Conservation (phyloP, 2,329 filamentous ascomycete genomes). For the Trichoderma breve region DNA sequence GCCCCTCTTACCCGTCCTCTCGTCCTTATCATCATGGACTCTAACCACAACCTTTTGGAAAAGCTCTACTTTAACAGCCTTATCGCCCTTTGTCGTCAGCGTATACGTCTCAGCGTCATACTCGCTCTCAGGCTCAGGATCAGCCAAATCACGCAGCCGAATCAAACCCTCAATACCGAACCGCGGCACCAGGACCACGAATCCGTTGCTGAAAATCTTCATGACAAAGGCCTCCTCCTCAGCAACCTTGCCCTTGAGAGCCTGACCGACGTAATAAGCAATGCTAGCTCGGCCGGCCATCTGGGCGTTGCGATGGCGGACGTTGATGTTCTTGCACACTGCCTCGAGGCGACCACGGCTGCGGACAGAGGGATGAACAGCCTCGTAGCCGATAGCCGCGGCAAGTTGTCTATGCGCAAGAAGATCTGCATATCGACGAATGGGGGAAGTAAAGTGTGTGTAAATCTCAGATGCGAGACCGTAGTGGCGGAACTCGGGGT, state of each 20-base stretch:
- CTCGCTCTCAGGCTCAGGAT: constrained; percentile 72
- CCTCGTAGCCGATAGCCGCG: constrained; percentile 90
- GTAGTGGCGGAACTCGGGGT: constrained; percentile 95
- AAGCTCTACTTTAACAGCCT: constrained; percentile 66
- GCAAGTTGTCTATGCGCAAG: constrained; percentile 92
- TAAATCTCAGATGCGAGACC: constrained; percentile 96
- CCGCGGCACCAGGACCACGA: constrained; percentile 91
- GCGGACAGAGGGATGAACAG: constrained; percentile 76
- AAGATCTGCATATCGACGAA: constrained; percentile 95
- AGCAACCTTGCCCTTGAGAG: constrained; percentile 71
- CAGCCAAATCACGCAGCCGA: constrained; percentile 76
- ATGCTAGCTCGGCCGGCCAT: constrained; percentile 91
- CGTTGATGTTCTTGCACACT: constrained; percentile 98
- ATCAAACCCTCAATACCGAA: constrained; percentile 96
- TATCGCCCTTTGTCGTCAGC: constrained; percentile 59
- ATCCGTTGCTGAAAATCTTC: constrained; percentile 95
- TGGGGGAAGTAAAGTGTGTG: constrained; percentile 97
- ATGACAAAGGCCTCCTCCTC: constrained; percentile 95
- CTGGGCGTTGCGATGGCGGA: constrained; percentile 94
- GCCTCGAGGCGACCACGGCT: constrained; percentile 83
- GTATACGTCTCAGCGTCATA: constrained; percentile 87
- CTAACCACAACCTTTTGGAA: constrained; percentile 90
- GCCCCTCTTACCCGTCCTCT: constrained; percentile 91
- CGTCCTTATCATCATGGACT: constrained; percentile 90
- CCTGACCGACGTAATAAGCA: constrained; percentile 97